Evolutionary conservation across 2,329 filamentous ascomycete species (phyloP).

Genomic region (Pseudopyricularia cyperi): DNA sequence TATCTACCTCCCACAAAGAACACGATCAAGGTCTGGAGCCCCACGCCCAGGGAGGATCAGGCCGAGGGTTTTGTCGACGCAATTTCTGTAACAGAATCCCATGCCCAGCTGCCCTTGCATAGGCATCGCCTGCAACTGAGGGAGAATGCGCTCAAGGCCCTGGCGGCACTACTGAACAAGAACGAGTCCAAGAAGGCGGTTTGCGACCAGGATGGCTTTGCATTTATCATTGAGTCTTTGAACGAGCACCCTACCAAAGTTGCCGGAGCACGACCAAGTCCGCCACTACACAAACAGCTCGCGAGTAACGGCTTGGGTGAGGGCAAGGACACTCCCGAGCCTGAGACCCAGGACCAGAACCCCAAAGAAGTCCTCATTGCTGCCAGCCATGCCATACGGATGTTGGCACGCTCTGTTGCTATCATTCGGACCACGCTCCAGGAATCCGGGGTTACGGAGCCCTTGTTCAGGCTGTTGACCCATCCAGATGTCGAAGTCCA

Average conservation of each 20-base stretch:
- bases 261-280: conserved; percentile 25
- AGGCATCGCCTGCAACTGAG: conserved; percentile 64
- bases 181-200: conserved; percentile 75
- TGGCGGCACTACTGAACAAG: conserved; percentile 72
- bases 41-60: conserved; percentile 6
- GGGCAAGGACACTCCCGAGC: conserved; percentile 17
- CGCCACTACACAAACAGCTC: background rate
- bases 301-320: conserved; percentile 14
- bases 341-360: conserved; percentile 53
- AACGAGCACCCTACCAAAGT: conserved; percentile 39
- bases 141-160: conserved; percentile 61
- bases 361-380: conserved; percentile 67
- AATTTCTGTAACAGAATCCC: conserved; percentile 23
- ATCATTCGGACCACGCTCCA: conserved; percentile 76
- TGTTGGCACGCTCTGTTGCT: conserved; percentile 73
- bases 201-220: conserved; percentile 67
- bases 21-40: conserved; percentile 22
- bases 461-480: conserved; percentile 61
- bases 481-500: conserved; percentile 68
- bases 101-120: conserved; percentile 45
- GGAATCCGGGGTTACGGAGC: conserved; percentile 69
- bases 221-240: conserved; percentile 74
- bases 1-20: conserved; percentile 20
- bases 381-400: conserved; percentile 69
- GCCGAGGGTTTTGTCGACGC: background rate